These are phyloP conservation scores for Jaltomata sinuosa DNA, from an alignment of 257 asterid genomes.

Conservation along the genomic window DNA sequence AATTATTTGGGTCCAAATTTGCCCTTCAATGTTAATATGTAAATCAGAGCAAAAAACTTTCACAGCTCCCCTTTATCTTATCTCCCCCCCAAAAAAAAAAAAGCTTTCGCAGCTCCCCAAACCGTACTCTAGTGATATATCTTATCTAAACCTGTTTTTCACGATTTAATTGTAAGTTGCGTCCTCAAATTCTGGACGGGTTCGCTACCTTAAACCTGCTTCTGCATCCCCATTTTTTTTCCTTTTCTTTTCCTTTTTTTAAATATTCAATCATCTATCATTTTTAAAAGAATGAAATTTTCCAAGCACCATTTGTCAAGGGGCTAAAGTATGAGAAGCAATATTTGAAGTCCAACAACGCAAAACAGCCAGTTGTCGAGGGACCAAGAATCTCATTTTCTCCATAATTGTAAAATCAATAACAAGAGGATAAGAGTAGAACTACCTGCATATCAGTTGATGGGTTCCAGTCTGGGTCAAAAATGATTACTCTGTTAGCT, in stretches of 20 bases:
- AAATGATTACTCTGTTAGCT: constrained; percentile 93
- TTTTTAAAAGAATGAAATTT: neutral
- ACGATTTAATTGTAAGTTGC: neutral
- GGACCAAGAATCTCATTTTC: neutral
- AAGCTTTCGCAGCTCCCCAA: neutral
- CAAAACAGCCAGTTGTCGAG: neutral
- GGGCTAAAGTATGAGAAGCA: neutral
- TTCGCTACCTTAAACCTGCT: neutral
- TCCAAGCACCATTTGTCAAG: neutral
- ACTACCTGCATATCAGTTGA: constrained; percentile 94
- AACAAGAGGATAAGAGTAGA: neutral
- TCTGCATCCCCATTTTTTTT: neutral
- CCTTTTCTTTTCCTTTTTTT: neutral
- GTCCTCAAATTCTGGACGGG: neutral
- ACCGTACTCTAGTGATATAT: neutral
- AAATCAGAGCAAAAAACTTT: neutral
- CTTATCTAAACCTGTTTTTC: neutral
- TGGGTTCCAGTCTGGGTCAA: constrained; percentile 99
- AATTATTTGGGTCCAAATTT: neutral
- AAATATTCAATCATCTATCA: neutral
- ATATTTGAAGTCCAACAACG: neutral
- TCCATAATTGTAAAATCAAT: neutral
- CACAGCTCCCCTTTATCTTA: neutral
- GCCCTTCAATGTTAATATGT: neutral
- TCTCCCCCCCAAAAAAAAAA: neutral